Evolutionary conservation across 139 green algal species (phyloP).

Genomic region (Penium margaritaceum): DNA sequence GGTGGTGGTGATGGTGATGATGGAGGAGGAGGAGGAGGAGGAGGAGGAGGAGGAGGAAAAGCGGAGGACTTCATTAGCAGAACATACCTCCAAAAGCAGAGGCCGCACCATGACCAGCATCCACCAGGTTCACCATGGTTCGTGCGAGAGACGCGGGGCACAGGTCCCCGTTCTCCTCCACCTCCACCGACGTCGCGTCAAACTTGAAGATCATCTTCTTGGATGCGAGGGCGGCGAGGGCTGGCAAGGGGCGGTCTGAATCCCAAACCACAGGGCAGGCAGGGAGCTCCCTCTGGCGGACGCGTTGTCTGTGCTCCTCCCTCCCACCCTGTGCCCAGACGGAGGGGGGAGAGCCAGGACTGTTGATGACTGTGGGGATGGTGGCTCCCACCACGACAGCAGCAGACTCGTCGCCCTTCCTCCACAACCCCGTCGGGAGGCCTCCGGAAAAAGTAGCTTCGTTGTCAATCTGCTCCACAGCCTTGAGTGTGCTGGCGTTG

Average conservation of each 20-base stretch:
- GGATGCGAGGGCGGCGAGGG: background rate
- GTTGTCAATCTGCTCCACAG: background rate
- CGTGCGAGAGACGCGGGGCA: constrained; percentile 19
- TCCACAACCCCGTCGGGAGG: too few relatives aligned
- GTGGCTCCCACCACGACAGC: too few relatives aligned
- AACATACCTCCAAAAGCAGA: constrained; percentile 28
- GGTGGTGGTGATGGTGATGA: too few relatives aligned
- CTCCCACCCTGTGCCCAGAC: too few relatives aligned
- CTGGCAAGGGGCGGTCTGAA: background rate
- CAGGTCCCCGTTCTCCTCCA: constrained; percentile 7
- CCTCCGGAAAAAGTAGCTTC: background rate
- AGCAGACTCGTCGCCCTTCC: too few relatives aligned
- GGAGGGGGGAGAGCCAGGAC: too few relatives aligned
- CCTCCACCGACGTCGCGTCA: constrained; percentile 24
- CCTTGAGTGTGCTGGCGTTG: background rate
- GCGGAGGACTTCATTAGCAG: too few relatives aligned
- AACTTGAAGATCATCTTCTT: constrained; percentile 44
- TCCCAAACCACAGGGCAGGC: constrained; percentile 39
- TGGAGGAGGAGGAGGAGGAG: too few relatives aligned
- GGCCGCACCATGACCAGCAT: constrained; percentile 12
- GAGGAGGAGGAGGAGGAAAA: too few relatives aligned
- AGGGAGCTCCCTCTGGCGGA: too few relatives aligned
- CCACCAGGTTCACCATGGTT: constrained; percentile 37
- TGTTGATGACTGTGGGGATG: too few relatives aligned
- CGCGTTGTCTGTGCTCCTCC: too few relatives aligned